phyloP scores from a whole-genome alignment of 352 stramenopile genomes.

The Globisporangium sylvaticum region DNA sequence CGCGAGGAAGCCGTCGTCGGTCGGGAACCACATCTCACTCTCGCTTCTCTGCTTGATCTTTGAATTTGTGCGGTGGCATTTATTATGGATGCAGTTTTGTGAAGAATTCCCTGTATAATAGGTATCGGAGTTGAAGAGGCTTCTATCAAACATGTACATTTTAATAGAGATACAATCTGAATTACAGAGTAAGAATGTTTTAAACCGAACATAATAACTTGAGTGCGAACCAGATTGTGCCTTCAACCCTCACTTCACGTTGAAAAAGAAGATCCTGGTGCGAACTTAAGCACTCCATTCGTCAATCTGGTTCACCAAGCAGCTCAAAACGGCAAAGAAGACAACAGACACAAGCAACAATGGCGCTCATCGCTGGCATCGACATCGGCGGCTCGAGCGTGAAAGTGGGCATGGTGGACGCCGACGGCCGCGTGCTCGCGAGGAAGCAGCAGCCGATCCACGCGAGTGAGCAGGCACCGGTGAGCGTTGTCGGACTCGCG shows the following conservation, averaged over 20 bases:
- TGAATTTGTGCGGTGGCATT: background rate
- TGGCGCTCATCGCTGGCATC: slow-evolving; percentile 47
- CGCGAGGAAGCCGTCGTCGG: slow-evolving; percentile 16
- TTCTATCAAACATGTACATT: background rate
- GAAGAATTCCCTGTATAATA: background rate
- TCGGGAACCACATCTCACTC: slow-evolving; percentile 12
- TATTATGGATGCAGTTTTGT: background rate
- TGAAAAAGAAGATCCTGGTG: background rate
- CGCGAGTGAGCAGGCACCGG: slow-evolving; percentile 33
- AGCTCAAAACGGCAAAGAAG: background rate
- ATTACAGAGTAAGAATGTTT: background rate
- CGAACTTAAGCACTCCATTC: background rate
- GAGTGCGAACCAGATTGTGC: background rate
- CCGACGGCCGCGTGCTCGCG: slow-evolving; percentile 39
- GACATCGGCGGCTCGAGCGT: slow-evolving; percentile 75
- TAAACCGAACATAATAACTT: background rate
- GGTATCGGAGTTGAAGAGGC: background rate
- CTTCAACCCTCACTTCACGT: background rate
- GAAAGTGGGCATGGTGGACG: slow-evolving; percentile 64
- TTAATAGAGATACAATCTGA: no score
- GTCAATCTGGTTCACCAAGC: background rate
- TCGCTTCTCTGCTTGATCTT: background rate
- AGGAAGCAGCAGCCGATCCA: slow-evolving; percentile 45
- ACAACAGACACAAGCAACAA: slow-evolving; percentile 1
- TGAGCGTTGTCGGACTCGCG: slow-evolving; percentile 51